Conservation (phyloP, 164 flowering plant species). For the Hamamelis virginiana region DNA sequence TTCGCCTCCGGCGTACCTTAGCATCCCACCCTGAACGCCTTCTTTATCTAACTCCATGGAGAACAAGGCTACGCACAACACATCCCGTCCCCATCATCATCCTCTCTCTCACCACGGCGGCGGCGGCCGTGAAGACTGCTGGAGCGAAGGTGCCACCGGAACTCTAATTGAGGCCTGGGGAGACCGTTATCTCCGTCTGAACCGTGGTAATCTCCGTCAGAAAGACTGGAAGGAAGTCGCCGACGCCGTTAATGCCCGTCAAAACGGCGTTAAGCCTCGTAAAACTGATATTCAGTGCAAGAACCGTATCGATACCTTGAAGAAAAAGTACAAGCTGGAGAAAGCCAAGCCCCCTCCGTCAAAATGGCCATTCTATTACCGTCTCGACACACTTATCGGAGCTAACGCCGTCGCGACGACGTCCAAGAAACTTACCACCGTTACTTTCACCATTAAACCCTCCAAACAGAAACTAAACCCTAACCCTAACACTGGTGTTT, state of each 20-base stretch:
- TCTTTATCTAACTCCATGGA: slow-evolving; percentile 10
- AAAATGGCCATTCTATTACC: slow-evolving; percentile 56
- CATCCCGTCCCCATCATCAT: slow-evolving; percentile 7
- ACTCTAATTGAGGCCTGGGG: slow-evolving; percentile 84
- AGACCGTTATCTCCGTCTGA: slow-evolving; percentile 53
- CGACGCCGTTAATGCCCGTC: slow-evolving; percentile 55
- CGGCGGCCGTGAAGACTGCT: slow-evolving; percentile 66
- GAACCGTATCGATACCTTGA: slow-evolving; percentile 77
- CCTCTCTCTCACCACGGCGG: slow-evolving; percentile 20
- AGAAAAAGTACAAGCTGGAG: slow-evolving; percentile 77
- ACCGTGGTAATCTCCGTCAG: slow-evolving; percentile 75
- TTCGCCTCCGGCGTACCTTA: slow-evolving; percentile 28
- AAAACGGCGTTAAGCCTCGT: slow-evolving; percentile 33
- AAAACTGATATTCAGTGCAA: slow-evolving; percentile 71
- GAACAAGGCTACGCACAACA: slow-evolving; percentile 15
- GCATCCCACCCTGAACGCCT: not conserved
- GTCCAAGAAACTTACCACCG: slow-evolving; percentile 9
- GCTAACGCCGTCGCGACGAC: slow-evolving; percentile 8
- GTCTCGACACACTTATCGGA: slow-evolving; percentile 58
- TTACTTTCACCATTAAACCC: slow-evolving; percentile 19
- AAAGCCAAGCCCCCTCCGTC: slow-evolving; percentile 44
- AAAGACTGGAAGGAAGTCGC: slow-evolving; percentile 79
- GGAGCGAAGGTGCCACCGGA: slow-evolving; percentile 77
- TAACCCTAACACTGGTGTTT: slow-evolving; percentile 12
- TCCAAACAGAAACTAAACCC: slow-evolving; percentile 8